A percentile compares a stretch with the other conserved stretches of the same genome.
Conservation (phyloP, 345 rosid species). For the Salix caprea region DNA sequence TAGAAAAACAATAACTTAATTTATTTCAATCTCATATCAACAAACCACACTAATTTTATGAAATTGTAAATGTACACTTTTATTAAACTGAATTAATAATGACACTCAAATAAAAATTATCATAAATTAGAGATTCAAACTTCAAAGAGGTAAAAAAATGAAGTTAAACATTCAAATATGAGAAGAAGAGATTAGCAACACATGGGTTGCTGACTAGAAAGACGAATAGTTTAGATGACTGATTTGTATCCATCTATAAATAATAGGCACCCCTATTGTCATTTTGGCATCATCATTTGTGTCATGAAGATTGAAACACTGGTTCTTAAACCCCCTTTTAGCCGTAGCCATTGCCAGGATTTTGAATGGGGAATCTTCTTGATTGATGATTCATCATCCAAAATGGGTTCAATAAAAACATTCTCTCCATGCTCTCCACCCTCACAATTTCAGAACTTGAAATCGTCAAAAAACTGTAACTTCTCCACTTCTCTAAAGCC, state of each 20-base stretch:
- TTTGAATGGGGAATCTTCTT: neutral
- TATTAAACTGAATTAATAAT: neutral
- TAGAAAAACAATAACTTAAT: neutral
- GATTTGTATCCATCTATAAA: neutral
- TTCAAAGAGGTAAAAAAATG: neutral
- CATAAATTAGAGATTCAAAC: neutral
- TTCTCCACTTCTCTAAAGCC: neutral
- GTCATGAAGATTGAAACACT: neutral
- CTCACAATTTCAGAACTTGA: slow-evolving; percentile 7
- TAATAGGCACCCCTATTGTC: neutral
- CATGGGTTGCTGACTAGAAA: neutral
- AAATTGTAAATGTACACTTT: neutral
- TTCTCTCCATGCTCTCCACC: neutral
- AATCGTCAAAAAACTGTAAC: neutral
- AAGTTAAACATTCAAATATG: neutral
- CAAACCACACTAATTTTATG: neutral
- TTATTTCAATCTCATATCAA: neutral
- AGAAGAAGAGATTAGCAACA: neutral
- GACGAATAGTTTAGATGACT: neutral
- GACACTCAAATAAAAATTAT: neutral
- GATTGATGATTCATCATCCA: neutral
- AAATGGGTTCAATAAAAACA: slow-evolving; percentile 20
- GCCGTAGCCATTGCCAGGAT: neutral
- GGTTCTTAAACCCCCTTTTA: neutral
- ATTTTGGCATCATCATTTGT: neutral